phyloP scores from a whole-genome alignment of 2,329 filamentous ascomycete genomes.

The Botrytis byssoidea region DNA sequence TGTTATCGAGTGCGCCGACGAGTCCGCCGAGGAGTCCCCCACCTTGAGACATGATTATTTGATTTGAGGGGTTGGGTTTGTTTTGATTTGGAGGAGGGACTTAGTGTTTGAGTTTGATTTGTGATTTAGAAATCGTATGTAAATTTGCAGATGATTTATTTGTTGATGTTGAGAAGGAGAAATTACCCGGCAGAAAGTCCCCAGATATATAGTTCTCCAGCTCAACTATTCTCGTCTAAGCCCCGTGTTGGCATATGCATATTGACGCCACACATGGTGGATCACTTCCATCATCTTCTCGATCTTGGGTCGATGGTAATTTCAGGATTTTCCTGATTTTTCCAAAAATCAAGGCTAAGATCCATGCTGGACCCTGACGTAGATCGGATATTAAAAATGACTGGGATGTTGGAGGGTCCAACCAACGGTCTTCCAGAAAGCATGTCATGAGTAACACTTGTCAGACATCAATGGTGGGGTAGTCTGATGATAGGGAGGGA shows the following conservation, averaged over 20 bases:
- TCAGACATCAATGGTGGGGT: background rate
- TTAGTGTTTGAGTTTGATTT: background rate
- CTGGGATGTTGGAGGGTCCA: background rate
- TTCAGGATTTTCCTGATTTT: slow-evolving; percentile 14
- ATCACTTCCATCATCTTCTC: slow-evolving; percentile 11
- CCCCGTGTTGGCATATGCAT: slow-evolving; percentile 2
- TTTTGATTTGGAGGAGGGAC: background rate
- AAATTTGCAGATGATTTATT: background rate
- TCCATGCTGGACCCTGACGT: slow-evolving; percentile 15
- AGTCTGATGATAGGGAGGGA: background rate
- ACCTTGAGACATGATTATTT: slow-evolving; percentile 19
- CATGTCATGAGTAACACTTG: background rate
- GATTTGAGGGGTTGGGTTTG: background rate
- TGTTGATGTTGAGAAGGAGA: background rate
- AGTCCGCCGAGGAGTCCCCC: slow-evolving; percentile 23
- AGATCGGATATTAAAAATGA: slow-evolving; percentile 9
- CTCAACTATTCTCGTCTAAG: background rate
- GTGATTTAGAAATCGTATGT: background rate
- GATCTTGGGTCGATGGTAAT: background rate
- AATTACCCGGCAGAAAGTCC: background rate
- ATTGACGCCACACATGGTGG: slow-evolving; percentile 14
- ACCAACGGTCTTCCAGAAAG: background rate
- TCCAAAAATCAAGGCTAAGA: slow-evolving; percentile 9
- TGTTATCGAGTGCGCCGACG: slow-evolving; percentile 41
- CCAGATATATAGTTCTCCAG: slow-evolving; percentile 5